These are phyloP conservation scores for Bonia amplexicaulis DNA, from an alignment of 176 grass and related monocot genomes.

Conservation along the genomic window DNA sequence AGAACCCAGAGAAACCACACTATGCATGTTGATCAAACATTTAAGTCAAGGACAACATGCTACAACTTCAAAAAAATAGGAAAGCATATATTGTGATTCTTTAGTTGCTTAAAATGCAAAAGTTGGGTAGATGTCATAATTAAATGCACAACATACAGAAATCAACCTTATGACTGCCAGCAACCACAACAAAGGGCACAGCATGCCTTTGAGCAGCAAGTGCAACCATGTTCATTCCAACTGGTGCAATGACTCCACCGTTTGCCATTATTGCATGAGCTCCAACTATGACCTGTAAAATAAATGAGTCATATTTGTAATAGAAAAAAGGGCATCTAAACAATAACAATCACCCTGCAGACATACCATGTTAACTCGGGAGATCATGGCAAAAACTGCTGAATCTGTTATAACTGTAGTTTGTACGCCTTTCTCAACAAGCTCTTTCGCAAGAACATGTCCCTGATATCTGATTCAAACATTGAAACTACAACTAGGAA, in stretches of 20 bases:
- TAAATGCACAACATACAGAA: slow-evolving; percentile 21
- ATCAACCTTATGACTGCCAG: slow-evolving; percentile 89
- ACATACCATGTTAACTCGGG: slow-evolving; percentile 96
- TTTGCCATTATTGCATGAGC: slow-evolving; percentile 99
- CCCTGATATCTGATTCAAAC: slow-evolving; percentile 72
- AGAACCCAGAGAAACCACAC: not conserved
- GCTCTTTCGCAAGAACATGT: slow-evolving; percentile 93
- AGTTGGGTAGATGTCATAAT: not conserved
- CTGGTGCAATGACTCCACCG: slow-evolving; percentile 92
- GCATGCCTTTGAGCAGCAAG: slow-evolving; percentile 98
- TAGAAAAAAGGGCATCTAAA: slow-evolving; percentile 10
- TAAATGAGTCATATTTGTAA: slow-evolving; percentile 21
- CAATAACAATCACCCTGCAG: not conserved
- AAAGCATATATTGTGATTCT: not conserved
- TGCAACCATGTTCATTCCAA: slow-evolving; percentile 94
- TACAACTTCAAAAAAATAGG: not conserved
- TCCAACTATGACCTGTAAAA: slow-evolving; percentile 89
- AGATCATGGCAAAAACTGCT: slow-evolving; percentile 98
- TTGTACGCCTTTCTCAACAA: slow-evolving; percentile 81
- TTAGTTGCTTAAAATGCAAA: slow-evolving; percentile 6
- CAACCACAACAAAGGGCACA: slow-evolving; percentile 95
- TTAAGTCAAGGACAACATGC: not conserved
- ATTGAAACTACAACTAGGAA: not conserved
- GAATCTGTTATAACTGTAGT: slow-evolving; percentile 94
- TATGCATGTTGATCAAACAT: not conserved